These are phyloP conservation scores for Salix viminalis DNA, from an alignment of 345 rosid genomes.

Conservation along the genomic window DNA sequence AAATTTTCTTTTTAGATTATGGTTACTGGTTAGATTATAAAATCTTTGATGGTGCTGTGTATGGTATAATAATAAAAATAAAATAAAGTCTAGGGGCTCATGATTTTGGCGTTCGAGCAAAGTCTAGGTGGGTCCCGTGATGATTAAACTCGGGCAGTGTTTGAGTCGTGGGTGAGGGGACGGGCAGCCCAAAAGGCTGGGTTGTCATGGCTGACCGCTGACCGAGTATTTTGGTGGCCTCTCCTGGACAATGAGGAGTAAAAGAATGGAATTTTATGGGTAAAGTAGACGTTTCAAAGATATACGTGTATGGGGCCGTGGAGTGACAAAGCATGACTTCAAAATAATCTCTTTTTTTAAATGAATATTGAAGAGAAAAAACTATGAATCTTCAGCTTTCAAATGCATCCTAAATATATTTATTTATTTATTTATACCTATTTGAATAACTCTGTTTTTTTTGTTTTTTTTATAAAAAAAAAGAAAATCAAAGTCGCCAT, in stretches of 20 bases:
- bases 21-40: background rate
- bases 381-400: too few species aligned
- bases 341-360: background rate
- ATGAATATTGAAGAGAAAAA: background rate
- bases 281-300: constrained; percentile 31
- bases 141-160: constrained; percentile 45
- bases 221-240: constrained; percentile 13
- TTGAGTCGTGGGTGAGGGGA: constrained; percentile 25
- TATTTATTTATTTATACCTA: background rate
- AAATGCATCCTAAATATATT: background rate
- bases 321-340: constrained; percentile 47
- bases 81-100: constrained; percentile 33
- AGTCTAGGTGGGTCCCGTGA: constrained; percentile 53
- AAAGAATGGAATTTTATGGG: constrained; percentile 19
- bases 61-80: background rate
- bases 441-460: background rate
- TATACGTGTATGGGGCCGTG: background rate
- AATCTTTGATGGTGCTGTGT: background rate
- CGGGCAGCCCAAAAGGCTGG: constrained; percentile 36
- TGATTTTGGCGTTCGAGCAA: constrained; percentile 63
- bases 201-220: constrained; percentile 38
- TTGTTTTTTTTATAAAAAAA: too few species aligned
- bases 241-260: background rate
- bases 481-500: background rate
- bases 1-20: background rate